Percentiles rank a stretch among this genome's conserved stretches.
phyloP scores from a whole-genome alignment of 164 flowering plant genomes.

The Macadamia tetraphylla region DNA sequence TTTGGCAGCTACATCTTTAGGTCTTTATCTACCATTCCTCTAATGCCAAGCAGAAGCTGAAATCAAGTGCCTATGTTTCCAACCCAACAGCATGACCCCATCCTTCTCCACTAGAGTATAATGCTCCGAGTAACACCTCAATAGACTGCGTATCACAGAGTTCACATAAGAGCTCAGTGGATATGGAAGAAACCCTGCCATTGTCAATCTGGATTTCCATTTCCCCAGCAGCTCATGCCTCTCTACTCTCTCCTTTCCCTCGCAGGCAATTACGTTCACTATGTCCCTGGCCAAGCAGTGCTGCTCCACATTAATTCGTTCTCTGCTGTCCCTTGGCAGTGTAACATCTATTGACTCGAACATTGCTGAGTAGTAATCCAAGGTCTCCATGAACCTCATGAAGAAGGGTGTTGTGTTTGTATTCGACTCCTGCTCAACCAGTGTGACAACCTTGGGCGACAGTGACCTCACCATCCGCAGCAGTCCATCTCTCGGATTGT shows the following conservation, averaged over 20 bases:
- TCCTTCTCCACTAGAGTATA: neutral
- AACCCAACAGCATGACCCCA: constrained; percentile 63
- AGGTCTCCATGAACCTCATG: constrained; percentile 75
- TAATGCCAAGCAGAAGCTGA: constrained; percentile 81
- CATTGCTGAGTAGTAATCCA: constrained; percentile 81
- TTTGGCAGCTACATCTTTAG: no score
- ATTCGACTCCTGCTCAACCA: constrained; percentile 93
- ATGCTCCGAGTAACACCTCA: no score
- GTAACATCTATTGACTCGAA: constrained; percentile 87
- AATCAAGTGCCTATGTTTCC: constrained; percentile 60
- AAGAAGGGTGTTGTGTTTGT: constrained; percentile 91
- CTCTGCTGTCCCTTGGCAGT: constrained; percentile 73
- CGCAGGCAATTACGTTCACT: constrained; percentile 88
- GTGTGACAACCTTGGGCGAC: constrained; percentile 81
- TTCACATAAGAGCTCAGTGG: constrained; percentile 49
- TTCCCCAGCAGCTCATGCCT: constrained; percentile 93
- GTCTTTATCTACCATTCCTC: neutral
- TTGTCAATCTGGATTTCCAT: constrained; percentile 94
- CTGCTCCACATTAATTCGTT: constrained; percentile 82
- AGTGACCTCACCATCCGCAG: constrained; percentile 82
- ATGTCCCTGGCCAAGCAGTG: constrained; percentile 96
- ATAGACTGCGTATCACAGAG: no score
- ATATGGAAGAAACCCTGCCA: constrained; percentile 78
- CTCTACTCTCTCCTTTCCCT: constrained; percentile 91
- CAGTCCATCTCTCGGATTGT: constrained; percentile 80